Evolutionary conservation across 371 early-diverging fungal species (phyloP), one percentile per base, ranked within the genome.

Genomic region (Scutellospora calospora): DNA sequence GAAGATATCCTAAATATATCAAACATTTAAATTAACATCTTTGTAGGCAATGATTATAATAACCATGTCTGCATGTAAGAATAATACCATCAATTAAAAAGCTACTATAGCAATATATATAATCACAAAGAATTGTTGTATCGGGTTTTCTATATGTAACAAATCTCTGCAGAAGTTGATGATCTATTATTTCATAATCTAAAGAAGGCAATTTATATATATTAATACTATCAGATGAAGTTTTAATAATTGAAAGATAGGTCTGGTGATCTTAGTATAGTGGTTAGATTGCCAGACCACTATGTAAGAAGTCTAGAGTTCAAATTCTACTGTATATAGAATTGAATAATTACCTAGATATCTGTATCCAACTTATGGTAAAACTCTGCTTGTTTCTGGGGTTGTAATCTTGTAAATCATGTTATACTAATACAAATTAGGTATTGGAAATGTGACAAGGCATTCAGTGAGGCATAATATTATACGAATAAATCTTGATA

Each of bases 171-270:
- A 1, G 72, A 51, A 45, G 72, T 16, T 72, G 45, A 11, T 25
- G 5, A 72, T 72, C 51, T 18, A 11, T 72, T 72, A 51, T 49
- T 51, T 72, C n/a, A 45, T 72, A 72, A 72, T 16, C 51, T 72
- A 72, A 51, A 0, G 29, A 33, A 38, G 29, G n/a, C 20, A 57
- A 25, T 57, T 65, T 33, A 33, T 65, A 72, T 22, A 6, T 45
- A 3, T 72, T 51, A 22, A 72, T 72, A 72, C 51, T 29, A 6
- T 72, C 12, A 49, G 51, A 72, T 45, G 52, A 65, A 25, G n/a
- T n/a, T n/a, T 65, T 65, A 33, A 65, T 1, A 0, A 65, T 29
- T 65, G 14, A 65, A 65, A 31, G 1, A 65, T 27, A 49, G n/a
- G n/a, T n/a, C n/a, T n/a, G n/a, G n/a, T n/a, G n/a, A n/a, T n/a